Evolutionary conservation across 1,284 basidiomycete species (phyloP).

Genomic region (Cryptococcus neoformans): DNA sequence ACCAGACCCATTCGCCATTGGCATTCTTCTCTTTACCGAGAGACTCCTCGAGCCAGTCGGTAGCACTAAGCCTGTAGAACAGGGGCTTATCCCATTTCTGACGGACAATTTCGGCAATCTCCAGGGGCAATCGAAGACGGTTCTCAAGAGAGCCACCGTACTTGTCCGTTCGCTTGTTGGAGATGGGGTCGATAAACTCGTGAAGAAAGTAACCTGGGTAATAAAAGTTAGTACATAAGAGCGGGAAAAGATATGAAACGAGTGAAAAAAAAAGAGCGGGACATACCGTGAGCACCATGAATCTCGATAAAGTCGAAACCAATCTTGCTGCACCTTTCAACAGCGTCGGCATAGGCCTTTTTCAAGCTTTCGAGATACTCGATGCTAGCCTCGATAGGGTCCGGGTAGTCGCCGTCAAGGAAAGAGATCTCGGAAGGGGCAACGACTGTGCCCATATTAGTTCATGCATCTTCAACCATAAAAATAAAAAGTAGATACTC

Average conservation of each 20-base stretch:
- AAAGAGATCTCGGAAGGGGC: slow-evolving; percentile 62
- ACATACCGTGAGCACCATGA: slow-evolving; percentile 62
- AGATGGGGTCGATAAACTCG: slow-evolving; percentile 65
- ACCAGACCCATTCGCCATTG: slow-evolving; percentile 49
- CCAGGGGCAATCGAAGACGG: slow-evolving; percentile 65
- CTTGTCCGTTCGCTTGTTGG: slow-evolving; percentile 64
- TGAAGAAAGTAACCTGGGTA: slow-evolving; percentile 16
- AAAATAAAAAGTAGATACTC: slow-evolving; percentile 43
- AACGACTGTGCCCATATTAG: slow-evolving; percentile 17
- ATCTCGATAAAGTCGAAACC: slow-evolving; percentile 82
- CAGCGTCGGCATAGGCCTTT: slow-evolving; percentile 63
- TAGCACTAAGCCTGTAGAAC: slow-evolving; percentile 69
- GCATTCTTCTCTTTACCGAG: slow-evolving; percentile 51
- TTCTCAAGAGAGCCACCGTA: slow-evolving; percentile 75
- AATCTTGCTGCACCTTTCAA: slow-evolving; percentile 56
- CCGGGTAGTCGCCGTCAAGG: slow-evolving; percentile 51
- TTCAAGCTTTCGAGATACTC: slow-evolving; percentile 62
- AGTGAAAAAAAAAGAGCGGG: not conserved
- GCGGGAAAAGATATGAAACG: too few species aligned
- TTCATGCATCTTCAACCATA: not conserved
- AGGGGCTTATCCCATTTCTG: slow-evolving; percentile 66
- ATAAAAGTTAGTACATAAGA: too few species aligned
- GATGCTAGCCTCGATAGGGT: slow-evolving; percentile 59
- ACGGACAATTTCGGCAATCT: slow-evolving; percentile 57
- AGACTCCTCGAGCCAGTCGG: slow-evolving; percentile 66